Percentiles rank a stretch among this genome's conserved stretches.
Evolutionary conservation across 257 asterid species (phyloP).

Genomic region (Nyctanthes arbortristis): DNA sequence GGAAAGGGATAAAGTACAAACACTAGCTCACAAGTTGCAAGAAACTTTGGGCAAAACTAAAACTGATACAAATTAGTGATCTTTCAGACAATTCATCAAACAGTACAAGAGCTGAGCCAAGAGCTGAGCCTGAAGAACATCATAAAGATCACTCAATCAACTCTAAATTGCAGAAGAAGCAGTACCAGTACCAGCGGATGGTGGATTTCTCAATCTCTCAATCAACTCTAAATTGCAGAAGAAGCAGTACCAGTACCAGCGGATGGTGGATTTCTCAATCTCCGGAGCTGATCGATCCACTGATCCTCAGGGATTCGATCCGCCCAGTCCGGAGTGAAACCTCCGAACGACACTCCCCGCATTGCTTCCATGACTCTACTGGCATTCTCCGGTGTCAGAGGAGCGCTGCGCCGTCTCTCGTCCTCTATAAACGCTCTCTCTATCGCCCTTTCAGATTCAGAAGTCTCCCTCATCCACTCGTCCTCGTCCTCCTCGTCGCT

Average conservation of each 20-base stretch:
- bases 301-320: conserved; percentile 65
- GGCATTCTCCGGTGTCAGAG: conserved; percentile 67
- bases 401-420: conserved; percentile 74
- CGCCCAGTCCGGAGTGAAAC: conserved; percentile 75
- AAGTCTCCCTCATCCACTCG: conserved; percentile 38
- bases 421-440: conserved; percentile 75
- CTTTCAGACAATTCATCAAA: not conserved
- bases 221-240: not conserved
- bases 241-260: conserved; percentile 20
- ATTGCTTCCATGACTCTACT: conserved; percentile 79
- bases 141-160: not conserved
- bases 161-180: conserved; percentile 1
- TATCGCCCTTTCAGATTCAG: conserved; percentile 48
- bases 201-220: conserved; percentile 23
- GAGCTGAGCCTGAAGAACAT: too few relatives aligned
- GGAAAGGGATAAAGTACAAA: not conserved
- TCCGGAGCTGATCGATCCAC: conserved; percentile 61
- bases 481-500: conserved; percentile 39
- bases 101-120: not conserved
- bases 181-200: conserved; percentile 28
- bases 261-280: conserved; percentile 37
- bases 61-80: not conserved
- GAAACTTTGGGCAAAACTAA: not conserved
- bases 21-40: not conserved
- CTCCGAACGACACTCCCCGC: conserved; percentile 69